A percentile compares a stretch with the other conserved stretches of the same genome.
Evolutionary conservation across 257 asterid species (phyloP).

Genomic region (Misopates orontium): DNA sequence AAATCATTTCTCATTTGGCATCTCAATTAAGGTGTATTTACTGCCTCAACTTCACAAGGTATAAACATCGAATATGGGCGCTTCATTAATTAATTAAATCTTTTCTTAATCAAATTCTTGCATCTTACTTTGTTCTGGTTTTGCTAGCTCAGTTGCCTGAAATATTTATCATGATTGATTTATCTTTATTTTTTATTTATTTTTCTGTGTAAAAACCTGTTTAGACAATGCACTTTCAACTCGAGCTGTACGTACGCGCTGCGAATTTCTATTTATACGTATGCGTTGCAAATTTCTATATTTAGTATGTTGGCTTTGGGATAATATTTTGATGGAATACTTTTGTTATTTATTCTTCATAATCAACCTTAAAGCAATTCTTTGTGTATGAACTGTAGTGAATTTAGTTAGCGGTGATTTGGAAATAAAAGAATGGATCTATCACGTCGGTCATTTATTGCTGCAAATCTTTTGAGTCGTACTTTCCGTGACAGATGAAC

Average conservation of each 20-base stretch:
- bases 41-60: conserved; percentile 1
- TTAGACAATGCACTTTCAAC: background rate
- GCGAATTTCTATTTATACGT: no score
- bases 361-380: conserved; percentile 13
- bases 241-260: background rate
- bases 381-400: background rate
- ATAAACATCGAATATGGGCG: no score
- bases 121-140: background rate
- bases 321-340: conserved; percentile 3
- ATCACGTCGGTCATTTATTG: background rate
- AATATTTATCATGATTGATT: background rate
- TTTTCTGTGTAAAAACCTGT: background rate
- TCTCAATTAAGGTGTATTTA: conserved; percentile 27
- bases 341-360: background rate
- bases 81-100: background rate
- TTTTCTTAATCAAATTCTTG: background rate
- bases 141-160: conserved; percentile 12
- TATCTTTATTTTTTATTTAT: background rate
- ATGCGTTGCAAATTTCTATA: background rate
- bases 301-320: background rate
- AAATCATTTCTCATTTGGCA: conserved; percentile 2
- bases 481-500: background rate
- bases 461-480: background rate
- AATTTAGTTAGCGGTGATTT: background rate
- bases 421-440: background rate